Evolutionary conservation across 306 rosid species (phyloP).

Genomic region (Rubus idaeus): DNA sequence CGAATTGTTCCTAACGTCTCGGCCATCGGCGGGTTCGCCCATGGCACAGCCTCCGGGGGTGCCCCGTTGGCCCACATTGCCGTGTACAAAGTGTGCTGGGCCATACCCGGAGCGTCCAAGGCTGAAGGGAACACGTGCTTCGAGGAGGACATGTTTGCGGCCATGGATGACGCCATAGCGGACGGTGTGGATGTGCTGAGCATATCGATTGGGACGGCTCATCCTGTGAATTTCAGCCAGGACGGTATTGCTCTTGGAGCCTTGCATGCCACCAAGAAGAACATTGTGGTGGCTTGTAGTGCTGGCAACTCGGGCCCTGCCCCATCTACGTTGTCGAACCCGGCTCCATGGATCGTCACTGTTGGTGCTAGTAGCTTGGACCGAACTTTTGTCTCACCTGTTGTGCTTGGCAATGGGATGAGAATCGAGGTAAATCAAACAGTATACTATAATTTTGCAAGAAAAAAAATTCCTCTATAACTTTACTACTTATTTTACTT

Average conservation of each 20-base stretch:
- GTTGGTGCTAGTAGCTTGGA: conserved; percentile 84
- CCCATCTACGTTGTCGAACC: conserved; percentile 54
- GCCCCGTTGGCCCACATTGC: conserved; percentile 75
- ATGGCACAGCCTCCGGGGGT: conserved; percentile 75
- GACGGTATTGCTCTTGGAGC: conserved; percentile 71
- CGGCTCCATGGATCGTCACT: conserved; percentile 90
- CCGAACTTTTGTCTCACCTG: conserved; percentile 58
- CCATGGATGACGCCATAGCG: conserved; percentile 83
- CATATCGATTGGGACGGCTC: conserved; percentile 54
- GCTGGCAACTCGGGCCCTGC: conserved; percentile 82
- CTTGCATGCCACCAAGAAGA: conserved; percentile 59
- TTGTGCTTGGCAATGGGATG: conserved; percentile 51
- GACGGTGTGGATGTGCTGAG: conserved; percentile 82
- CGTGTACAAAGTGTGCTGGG: conserved; percentile 95
- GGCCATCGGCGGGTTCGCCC: conserved; percentile 68
- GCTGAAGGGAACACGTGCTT: conserved; percentile 58
- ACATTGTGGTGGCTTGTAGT: conserved; percentile 79
- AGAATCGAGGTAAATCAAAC: conserved; percentile 44
- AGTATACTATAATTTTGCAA: not conserved
- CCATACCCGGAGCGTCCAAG: conserved; percentile 60
- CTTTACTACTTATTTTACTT: not conserved
- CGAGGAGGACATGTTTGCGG: conserved; percentile 73
- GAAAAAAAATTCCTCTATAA: too few species aligned
- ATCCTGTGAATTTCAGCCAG: conserved; percentile 41
- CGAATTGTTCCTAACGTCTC: conserved; percentile 44